These are phyloP conservation scores for Alternaria angustiovoidea DNA, from an alignment of 2,329 filamentous ascomycete genomes.

Conservation along the genomic window DNA sequence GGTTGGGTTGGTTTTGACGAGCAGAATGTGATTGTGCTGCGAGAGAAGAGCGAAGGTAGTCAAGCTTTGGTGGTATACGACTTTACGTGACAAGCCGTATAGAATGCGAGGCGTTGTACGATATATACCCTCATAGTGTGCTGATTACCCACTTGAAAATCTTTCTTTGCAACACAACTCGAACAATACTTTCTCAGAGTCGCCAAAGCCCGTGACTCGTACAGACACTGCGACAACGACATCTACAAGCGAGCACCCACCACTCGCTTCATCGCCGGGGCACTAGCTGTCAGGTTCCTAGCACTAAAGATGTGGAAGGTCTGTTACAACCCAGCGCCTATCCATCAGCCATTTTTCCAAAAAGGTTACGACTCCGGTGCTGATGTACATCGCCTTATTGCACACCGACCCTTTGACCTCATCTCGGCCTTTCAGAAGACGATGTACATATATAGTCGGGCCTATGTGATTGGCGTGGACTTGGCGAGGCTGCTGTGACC, in stretches of 20 bases:
- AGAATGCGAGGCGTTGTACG: neutral
- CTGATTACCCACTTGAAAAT: no score
- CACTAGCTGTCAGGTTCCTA: no score
- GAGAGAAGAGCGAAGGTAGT: slow-evolving; percentile 71
- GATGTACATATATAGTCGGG: neutral
- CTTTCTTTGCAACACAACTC: no score
- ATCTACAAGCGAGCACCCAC: no score
- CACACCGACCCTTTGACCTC: neutral
- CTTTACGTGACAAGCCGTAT: slow-evolving; percentile 67
- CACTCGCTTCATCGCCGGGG: no score
- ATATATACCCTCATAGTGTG: slow-evolving; percentile 3
- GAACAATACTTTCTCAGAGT: no score
- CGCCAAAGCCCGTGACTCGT: no score
- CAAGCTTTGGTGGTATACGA: slow-evolving; percentile 86
- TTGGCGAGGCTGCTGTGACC: neutral
- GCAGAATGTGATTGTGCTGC: slow-evolving; percentile 86
- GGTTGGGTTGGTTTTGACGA: slow-evolving; percentile 89
- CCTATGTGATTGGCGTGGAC: neutral
- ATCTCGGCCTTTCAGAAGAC: neutral
- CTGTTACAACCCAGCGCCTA: no score
- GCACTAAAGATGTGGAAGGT: no score
- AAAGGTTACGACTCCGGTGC: neutral
- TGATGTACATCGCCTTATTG: neutral
- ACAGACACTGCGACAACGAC: no score
- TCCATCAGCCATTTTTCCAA: no score